Percentiles rank a stretch among this genome's conserved stretches.
Evolutionary conservation across 805 yeast species (phyloP).

Genomic region (Pichia manshurica): DNA sequence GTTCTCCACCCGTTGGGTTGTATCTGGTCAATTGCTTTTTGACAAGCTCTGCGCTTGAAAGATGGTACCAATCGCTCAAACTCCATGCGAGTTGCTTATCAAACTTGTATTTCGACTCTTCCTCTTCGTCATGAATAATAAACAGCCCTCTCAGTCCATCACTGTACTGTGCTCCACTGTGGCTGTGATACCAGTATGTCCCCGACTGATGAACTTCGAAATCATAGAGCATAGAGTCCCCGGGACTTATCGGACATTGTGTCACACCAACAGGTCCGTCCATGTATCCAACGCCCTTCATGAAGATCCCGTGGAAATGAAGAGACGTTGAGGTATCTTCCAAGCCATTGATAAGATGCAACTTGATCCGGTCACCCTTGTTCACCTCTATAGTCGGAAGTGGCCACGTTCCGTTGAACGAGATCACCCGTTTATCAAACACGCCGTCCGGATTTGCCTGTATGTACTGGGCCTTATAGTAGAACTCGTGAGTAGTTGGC

Average conservation of each 20-base stretch:
- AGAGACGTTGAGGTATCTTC: constrained; percentile 46
- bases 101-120: constrained; percentile 45
- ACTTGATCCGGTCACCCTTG: constrained; percentile 55
- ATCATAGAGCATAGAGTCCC: constrained; percentile 61
- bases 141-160: constrained; percentile 73
- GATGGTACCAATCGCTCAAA: constrained; percentile 61
- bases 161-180: constrained; percentile 68
- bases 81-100: constrained; percentile 59
- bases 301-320: constrained; percentile 78
- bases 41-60: constrained; percentile 41
- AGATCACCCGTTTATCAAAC: constrained; percentile 50
- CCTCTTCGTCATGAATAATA: constrained; percentile 51
- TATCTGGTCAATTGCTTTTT: constrained; percentile 51
- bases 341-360: constrained; percentile 60
- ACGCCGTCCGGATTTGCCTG: constrained; percentile 64
- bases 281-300: constrained; percentile 54
- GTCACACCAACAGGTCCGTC: constrained; percentile 80
- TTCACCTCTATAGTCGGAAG: constrained; percentile 60
- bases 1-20: constrained; percentile 84
- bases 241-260: constrained; percentile 73
- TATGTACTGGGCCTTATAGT: constrained; percentile 54
- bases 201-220: constrained; percentile 71
- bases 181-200: constrained; percentile 83
- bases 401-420: constrained; percentile 71
- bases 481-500: constrained; percentile 44